A percentile compares a stretch with the other conserved stretches of the same genome.
phyloP scores from a whole-genome alignment of 768 basidiomycete species.

The Dioszegia crocea region DNA sequence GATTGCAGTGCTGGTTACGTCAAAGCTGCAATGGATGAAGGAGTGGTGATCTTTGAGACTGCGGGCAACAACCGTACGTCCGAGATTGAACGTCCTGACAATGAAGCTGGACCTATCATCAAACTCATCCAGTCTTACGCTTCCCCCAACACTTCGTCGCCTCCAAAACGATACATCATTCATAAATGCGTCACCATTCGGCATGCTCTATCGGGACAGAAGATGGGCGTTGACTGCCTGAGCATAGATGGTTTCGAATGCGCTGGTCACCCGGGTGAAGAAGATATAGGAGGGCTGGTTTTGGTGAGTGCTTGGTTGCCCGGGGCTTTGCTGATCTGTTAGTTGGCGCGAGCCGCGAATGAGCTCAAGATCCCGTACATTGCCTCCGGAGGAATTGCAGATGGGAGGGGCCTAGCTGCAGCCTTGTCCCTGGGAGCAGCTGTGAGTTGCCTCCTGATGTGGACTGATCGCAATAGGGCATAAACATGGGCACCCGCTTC shows the following conservation, averaged over 20 bases:
- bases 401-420: conserved; percentile 76
- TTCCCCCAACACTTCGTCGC: conserved; percentile 52
- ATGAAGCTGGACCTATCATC: conserved; percentile 72
- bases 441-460: conserved; percentile 54
- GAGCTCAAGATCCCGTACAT: conserved; percentile 80
- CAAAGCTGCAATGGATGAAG: conserved; percentile 72
- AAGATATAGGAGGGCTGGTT: conserved; percentile 83
- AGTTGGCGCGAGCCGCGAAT: conserved; percentile 82
- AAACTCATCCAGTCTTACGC: conserved; percentile 72
- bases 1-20: conserved; percentile 37
- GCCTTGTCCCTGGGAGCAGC: conserved; percentile 75
- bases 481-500: conserved; percentile 90
- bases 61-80: conserved; percentile 81
- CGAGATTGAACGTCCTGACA: neutral
- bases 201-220: conserved; percentile 56
- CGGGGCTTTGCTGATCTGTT: neutral
- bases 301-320: conserved; percentile 60
- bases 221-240: conserved; percentile 73
- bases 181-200: conserved; percentile 60
- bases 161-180: conserved; percentile 56
- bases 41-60: conserved; percentile 84
- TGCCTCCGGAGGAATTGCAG: conserved; percentile 85
- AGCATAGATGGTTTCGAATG: conserved; percentile 93
- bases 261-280: conserved; percentile 93
- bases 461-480: too few relatives aligned